A percentile compares a stretch with the other conserved stretches of the same genome.
Evolutionary conservation across 345 rosid genomes (phyloP).

Genomic region (Litchi chinensis): DNA sequence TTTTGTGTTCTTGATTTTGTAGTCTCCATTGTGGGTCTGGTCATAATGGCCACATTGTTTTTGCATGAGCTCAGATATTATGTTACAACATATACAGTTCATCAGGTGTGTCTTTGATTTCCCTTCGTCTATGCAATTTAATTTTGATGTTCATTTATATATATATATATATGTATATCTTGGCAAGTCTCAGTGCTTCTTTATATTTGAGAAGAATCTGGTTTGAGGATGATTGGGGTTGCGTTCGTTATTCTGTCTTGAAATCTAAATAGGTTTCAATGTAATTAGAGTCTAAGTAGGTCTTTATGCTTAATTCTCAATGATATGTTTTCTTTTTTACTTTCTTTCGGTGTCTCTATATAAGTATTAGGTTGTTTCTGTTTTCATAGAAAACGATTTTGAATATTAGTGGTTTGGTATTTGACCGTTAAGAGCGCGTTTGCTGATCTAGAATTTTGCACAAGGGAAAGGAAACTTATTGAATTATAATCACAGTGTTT

Average conservation of each 20-base stretch:
- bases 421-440: too few relatives aligned
- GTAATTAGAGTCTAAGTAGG: neutral
- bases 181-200: neutral
- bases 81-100: slow-evolving; percentile 74
- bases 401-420: neutral
- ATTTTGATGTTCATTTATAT: neutral
- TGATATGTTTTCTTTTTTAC: neutral
- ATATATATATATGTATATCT: neutral
- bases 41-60: slow-evolving; percentile 86
- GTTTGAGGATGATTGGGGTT: neutral
- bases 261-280: neutral
- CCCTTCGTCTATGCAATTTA: neutral
- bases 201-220: neutral
- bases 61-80: slow-evolving; percentile 88
- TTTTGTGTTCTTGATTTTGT: slow-evolving; percentile 17
- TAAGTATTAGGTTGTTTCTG: neutral
- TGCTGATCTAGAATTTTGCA: too few relatives aligned
- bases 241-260: neutral
- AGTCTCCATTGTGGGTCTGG: slow-evolving; percentile 86
- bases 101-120: slow-evolving; percentile 60
- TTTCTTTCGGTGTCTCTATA: neutral
- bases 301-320: neutral
- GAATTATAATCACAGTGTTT: too few relatives aligned
- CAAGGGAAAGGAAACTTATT: too few relatives aligned
- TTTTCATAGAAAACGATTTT: neutral